Base-by-base conservation (phyloP, 2,329 filamentous ascomycete genomes). In the Huntiella moniliformis region DNA sequence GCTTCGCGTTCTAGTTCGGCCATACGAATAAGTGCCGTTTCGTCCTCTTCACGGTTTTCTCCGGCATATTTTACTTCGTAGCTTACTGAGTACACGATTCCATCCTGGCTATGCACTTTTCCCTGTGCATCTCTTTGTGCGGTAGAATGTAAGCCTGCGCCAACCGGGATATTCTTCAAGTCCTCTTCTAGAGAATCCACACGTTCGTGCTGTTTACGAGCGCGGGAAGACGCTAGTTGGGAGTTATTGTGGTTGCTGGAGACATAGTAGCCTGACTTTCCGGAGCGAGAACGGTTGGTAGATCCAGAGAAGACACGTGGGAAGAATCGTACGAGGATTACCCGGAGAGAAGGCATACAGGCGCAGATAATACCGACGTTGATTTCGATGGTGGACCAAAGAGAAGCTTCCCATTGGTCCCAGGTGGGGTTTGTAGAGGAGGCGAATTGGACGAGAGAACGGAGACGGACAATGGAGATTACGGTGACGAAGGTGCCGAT, bases 401-500 rank as follows among this genome's bases (percentile, higher is more conserved):
- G 51, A 1, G 53, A 52, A 5, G 56, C 51, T 16, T 52, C 53
- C 42, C 48, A 55, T 47, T 58, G 53, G 13, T 57, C 53, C 56
- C 56, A 57, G 2, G 57, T 56, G 13, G 56, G 54, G 48, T 58
- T 57, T 36, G 51, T 50, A 7, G 55, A 56, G 28, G 51, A 52
- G 18, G 54, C 55, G 28, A 56, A 58, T 17, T 42, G 46, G 15
- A 55, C 51, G 36, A 60, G 51, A 2, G 57, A 54, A 10, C 50
- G 52, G 3, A 60, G 53, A 5, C 58, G 57, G 11, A 60, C 52
- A 36, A 58, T 55, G 15, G 56, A 58, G 37, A 60, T 53, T 18
- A 60, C 50, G 32, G 56, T 58, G 32, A 56, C 55, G 28, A 63
- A 62, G 1, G 57, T 54, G 4, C 66, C 66, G 33, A 67, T 58